Conservation (phyloP, 306 rosid genomes). For the Rosa lucieae region DNA sequence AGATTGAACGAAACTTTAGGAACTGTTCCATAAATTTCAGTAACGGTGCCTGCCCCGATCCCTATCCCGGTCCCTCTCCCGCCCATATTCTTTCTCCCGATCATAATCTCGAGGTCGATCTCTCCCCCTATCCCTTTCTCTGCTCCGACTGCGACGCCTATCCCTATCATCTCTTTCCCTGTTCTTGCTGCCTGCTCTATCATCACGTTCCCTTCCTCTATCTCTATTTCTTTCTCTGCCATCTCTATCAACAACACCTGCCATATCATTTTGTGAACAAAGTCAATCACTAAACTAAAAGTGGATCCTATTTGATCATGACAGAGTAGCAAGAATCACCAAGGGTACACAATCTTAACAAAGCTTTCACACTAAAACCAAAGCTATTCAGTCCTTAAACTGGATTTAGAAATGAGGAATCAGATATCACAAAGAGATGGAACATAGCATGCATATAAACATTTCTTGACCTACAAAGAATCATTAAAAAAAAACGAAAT, state of each 20-base stretch:
- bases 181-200: slow-evolving; percentile 55
- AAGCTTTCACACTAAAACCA: neutral
- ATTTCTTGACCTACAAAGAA: neutral
- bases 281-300: slow-evolving; percentile 22
- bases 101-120: slow-evolving; percentile 66
- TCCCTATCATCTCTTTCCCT: slow-evolving; percentile 67
- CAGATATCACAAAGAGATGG: neutral
- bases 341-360: neutral
- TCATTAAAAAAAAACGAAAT: too few species aligned
- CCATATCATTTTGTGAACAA: slow-evolving; percentile 7
- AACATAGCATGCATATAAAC: neutral
- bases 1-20: slow-evolving; percentile 13
- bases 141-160: slow-evolving; percentile 66
- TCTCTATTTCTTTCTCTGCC: slow-evolving; percentile 79
- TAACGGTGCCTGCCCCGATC: slow-evolving; percentile 55
- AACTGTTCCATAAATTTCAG: slow-evolving; percentile 32
- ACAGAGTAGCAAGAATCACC: neutral
- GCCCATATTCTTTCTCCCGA: slow-evolving; percentile 71
- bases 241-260: slow-evolving; percentile 79
- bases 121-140: slow-evolving; percentile 77
- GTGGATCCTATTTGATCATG: neutral
- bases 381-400: neutral
- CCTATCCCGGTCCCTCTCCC: slow-evolving; percentile 49
- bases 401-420: neutral
- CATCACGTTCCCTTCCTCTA: slow-evolving; percentile 70